phyloP scores from a whole-genome alignment of 83 land plant genomes.

The Isoetes engelmannii region DNA sequence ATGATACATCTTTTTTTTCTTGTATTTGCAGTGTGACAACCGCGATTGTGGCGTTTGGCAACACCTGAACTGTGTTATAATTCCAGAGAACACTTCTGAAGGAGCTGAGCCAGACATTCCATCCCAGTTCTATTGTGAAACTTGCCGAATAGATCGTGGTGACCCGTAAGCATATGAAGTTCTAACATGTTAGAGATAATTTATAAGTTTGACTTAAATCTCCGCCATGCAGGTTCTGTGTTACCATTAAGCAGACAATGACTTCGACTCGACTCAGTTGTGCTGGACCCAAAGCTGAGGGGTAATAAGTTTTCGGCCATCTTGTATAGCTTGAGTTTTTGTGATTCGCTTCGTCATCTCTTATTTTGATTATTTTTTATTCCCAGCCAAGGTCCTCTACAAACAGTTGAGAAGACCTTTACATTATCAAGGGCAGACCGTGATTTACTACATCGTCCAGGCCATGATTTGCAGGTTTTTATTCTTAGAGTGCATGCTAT shows the following conservation, averaged over 20 bases:
- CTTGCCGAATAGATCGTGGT: conserved; percentile 56
- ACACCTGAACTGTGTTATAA: conserved; percentile 54
- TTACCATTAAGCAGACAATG: conserved; percentile 41
- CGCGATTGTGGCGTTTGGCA: conserved; percentile 53
- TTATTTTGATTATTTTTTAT: not conserved
- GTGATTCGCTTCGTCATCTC: too few species aligned
- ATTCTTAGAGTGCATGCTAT: not conserved
- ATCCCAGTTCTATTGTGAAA: conserved; percentile 48
- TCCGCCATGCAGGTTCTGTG: conserved; percentile 44
- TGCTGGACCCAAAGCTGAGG: too few species aligned
- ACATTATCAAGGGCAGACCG: conserved; percentile 21
- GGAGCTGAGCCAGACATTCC: conserved; percentile 43
- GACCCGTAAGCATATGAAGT: conserved; percentile 48
- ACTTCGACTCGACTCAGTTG: conserved; percentile 31
- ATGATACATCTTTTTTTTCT: too few species aligned
- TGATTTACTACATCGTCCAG: conserved; percentile 32
- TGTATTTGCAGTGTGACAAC: conserved; percentile 14
- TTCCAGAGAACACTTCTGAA: conserved; percentile 61
- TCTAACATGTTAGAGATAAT: too few species aligned
- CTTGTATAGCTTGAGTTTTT: too few species aligned
- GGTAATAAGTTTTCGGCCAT: too few species aligned
- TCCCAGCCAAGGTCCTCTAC: conserved; percentile 32
- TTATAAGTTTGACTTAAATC: not conserved
- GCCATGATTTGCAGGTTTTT: conserved; percentile 45
- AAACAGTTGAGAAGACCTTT: conserved; percentile 42